Percentiles rank a stretch among this genome's conserved stretches.
Conservation (phyloP, 1,284 basidiomycete species). For the Rugosomyces carneus region DNA sequence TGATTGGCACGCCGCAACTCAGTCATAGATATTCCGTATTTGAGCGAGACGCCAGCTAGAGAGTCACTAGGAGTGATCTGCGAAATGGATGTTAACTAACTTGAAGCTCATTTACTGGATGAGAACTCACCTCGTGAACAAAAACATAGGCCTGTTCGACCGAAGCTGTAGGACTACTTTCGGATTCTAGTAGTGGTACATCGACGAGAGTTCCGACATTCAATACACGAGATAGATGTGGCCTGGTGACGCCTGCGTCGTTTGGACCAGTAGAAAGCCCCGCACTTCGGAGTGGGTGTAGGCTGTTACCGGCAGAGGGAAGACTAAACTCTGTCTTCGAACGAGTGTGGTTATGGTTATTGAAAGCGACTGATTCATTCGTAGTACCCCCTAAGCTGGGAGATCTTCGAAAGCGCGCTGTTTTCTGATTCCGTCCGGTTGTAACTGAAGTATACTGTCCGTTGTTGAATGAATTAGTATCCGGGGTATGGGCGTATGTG, state of each 20-base stretch:
- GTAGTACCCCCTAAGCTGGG: slow-evolving; percentile 1
- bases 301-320: slow-evolving; percentile 6
- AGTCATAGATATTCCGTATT: slow-evolving; percentile 79
- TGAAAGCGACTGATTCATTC: slow-evolving; percentile 6
- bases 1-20: slow-evolving; percentile 85
- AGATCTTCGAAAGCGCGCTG: neutral
- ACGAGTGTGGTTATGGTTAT: slow-evolving; percentile 20
- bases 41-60: slow-evolving; percentile 77
- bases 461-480: slow-evolving; percentile 29
- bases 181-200: slow-evolving; percentile 19
- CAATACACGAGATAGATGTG: slow-evolving; percentile 35
- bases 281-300: slow-evolving; percentile 29
- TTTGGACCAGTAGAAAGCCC: slow-evolving; percentile 26
- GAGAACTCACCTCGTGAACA: slow-evolving; percentile 43
- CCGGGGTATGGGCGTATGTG: slow-evolving; percentile 12
- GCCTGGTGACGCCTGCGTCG: slow-evolving; percentile 36
- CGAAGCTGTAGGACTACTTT: slow-evolving; percentile 11
- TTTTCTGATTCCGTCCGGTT: neutral
- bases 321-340: slow-evolving; percentile 24
- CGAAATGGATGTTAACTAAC: slow-evolving; percentile 1
- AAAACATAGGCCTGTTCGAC: slow-evolving; percentile 44
- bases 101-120: neutral
- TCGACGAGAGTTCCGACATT: slow-evolving; percentile 29
- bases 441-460: slow-evolving; percentile 1
- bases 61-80: slow-evolving; percentile 74